phyloP scores from a whole-genome alignment of 306 rosid species.

The Lablab purpureus region DNA sequence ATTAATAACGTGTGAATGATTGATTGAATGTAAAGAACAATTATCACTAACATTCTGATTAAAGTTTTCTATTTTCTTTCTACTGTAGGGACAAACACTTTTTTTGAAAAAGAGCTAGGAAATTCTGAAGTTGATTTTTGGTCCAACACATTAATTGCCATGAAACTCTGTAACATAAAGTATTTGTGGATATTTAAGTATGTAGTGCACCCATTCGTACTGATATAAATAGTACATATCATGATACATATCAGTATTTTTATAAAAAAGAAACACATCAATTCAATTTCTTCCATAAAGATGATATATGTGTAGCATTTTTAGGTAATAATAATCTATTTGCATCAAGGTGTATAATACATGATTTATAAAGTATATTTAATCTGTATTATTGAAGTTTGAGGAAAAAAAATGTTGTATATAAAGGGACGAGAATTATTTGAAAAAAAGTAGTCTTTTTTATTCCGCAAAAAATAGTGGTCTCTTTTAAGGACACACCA shows the following conservation, averaged over 20 bases:
- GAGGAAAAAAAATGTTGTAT: background rate
- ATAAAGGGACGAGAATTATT: conserved; percentile 23
- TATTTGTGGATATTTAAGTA: conserved; percentile 27
- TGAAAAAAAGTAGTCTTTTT: conserved; percentile 24
- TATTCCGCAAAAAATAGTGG: conserved; percentile 19
- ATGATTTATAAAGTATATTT: conserved; percentile 12
- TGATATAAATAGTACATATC: background rate
- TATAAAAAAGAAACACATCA: background rate
- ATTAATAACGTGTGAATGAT: conserved; percentile 40
- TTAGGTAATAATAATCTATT: background rate
- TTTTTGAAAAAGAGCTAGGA: background rate
- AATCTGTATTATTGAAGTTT: conserved; percentile 19
- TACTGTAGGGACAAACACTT: conserved; percentile 41
- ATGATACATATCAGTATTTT: background rate
- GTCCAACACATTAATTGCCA: conserved; percentile 36
- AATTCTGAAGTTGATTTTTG: background rate
- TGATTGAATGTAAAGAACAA: conserved; percentile 42
- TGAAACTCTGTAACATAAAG: background rate
- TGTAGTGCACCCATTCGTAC: conserved; percentile 24
- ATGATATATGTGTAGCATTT: background rate
- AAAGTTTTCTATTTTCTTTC: background rate
- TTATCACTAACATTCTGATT: conserved; percentile 10
- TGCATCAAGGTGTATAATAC: conserved; percentile 13
- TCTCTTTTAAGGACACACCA: conserved; percentile 34
- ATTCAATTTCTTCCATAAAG: conserved; percentile 10